A percentile compares a stretch with the other conserved stretches of the same genome.
These are phyloP conservation scores for Colletotrichum scovillei DNA, from an alignment of 2,329 filamentous ascomycete genomes.

Conservation along the genomic window DNA sequence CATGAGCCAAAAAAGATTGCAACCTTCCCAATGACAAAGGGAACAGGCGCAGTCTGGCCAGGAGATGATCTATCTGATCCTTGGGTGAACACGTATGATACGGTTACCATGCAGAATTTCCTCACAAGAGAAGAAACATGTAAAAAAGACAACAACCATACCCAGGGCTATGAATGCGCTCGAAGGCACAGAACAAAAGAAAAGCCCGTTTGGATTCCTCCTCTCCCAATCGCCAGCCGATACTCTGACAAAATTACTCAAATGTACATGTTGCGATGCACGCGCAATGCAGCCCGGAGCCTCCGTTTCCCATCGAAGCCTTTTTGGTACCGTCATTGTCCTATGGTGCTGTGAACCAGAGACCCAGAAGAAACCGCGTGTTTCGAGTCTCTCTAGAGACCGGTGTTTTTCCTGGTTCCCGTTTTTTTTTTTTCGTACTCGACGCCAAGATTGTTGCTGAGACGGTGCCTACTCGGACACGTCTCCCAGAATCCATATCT, in stretches of 20 bases:
- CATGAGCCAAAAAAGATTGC: constrained; percentile 36
- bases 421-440: constrained; percentile 19
- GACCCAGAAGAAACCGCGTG: not conserved
- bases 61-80: constrained; percentile 37
- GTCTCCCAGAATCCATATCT: constrained; percentile 21
- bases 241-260: constrained; percentile 35
- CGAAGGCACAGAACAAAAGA: constrained; percentile 8
- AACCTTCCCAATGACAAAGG: constrained; percentile 31
- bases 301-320: constrained; percentile 6
- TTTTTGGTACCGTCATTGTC: constrained; percentile 9
- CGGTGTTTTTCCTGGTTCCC: not conserved
- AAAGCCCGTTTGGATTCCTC: constrained; percentile 25
- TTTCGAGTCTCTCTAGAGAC: constrained; percentile 2
- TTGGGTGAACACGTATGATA: constrained; percentile 21
- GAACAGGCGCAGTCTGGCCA: constrained; percentile 36
- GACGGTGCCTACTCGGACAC: constrained; percentile 14
- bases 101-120: constrained; percentile 32
- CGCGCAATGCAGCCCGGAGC: constrained; percentile 3
- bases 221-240: constrained; percentile 18
- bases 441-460: constrained; percentile 9
- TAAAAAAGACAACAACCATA: constrained; percentile 8
- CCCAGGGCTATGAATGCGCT: constrained; percentile 3
- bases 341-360: constrained; percentile 11
- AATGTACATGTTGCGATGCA: constrained; percentile 30
- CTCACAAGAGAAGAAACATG: constrained; percentile 19